phyloP scores from a whole-genome alignment of 2,329 filamentous ascomycete species.

The Aureobasidium subglaciale region DNA sequence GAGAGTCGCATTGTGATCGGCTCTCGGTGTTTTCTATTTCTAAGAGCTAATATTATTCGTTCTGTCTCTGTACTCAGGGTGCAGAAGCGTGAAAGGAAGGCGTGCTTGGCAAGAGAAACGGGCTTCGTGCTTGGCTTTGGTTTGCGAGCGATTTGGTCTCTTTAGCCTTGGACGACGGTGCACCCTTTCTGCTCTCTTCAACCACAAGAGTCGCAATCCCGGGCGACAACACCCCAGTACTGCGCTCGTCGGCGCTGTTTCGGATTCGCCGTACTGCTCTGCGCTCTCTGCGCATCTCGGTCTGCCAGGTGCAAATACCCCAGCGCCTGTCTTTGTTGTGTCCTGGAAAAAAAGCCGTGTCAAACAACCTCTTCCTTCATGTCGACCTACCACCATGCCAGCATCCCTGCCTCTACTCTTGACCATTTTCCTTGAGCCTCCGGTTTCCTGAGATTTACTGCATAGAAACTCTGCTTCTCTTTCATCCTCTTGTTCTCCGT shows the following conservation, averaged over 20 bases:
- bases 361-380: conserved; percentile 25
- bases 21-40: too few relatives aligned
- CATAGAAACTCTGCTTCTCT: conserved; percentile 3
- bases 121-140: not conserved
- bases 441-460: conserved; percentile 31
- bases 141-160: conserved; percentile 1
- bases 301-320: not conserved
- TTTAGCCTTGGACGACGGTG: not conserved
- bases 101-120: not conserved
- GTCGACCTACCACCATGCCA: conserved; percentile 45
- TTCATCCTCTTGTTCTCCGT: conserved; percentile 8
- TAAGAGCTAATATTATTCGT: too few relatives aligned
- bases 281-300: not conserved
- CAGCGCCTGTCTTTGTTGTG: conserved; percentile 2
- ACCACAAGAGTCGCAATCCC: not conserved
- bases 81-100: not conserved
- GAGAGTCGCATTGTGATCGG: too few relatives aligned
- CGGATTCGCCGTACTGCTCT: not conserved
- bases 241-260: not conserved
- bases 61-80: not conserved
- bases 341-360: conserved; percentile 10
- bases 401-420: conserved; percentile 38
- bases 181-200: conserved; percentile 3
- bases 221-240: not conserved
- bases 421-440: conserved; percentile 47